Percentiles rank a stretch among this genome's conserved stretches.
Conservation (phyloP, 1,139 yeast species). For the Casaregolazyma lundiana region DNA sequence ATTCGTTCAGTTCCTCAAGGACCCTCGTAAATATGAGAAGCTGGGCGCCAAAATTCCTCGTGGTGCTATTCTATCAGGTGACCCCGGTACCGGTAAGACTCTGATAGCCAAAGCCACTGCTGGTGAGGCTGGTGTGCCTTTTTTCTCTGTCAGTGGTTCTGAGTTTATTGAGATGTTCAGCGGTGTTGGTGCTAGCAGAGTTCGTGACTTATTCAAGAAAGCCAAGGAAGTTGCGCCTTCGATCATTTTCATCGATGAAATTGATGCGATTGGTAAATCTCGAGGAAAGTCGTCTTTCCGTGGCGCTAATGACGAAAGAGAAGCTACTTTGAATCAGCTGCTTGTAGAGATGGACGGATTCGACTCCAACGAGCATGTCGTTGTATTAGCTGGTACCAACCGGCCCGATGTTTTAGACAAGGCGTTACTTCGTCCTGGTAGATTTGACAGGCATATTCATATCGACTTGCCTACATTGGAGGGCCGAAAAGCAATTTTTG, state of each 20-base stretch:
- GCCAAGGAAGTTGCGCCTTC: conserved; percentile 94
- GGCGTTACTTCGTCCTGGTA: conserved; percentile 93
- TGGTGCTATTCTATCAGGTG: conserved; percentile 95
- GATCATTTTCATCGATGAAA: conserved; percentile 92
- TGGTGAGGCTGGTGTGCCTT: conserved; percentile 98
- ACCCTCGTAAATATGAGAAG: conserved; percentile 83
- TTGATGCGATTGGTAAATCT: conserved; percentile 96
- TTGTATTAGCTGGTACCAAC: conserved; percentile 95
- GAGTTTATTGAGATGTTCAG: conserved; percentile 98
- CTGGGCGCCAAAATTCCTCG: conserved; percentile 96
- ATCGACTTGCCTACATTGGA: conserved; percentile 90
- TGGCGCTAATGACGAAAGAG: conserved; percentile 91
- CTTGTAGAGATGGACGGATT: conserved; percentile 99
- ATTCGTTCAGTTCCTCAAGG: conserved; percentile 85
- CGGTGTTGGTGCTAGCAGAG: conserved; percentile 98
- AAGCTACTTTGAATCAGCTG: conserved; percentile 89
- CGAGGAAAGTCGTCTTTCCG: conserved; percentile 79
- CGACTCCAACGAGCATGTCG: conserved; percentile 83
- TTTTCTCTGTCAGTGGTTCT: conserved; percentile 93
- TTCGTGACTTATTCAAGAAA: conserved; percentile 85
- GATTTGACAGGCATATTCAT: conserved; percentile 90
- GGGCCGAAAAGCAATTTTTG: conserved; percentile 88
- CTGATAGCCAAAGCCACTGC: conserved; percentile 97
- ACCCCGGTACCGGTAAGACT: conserved; percentile 99
- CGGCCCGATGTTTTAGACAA: conserved; percentile 89